phyloP scores from a whole-genome alignment of 345 rosid genomes.

The Pugionium dolabratum region DNA sequence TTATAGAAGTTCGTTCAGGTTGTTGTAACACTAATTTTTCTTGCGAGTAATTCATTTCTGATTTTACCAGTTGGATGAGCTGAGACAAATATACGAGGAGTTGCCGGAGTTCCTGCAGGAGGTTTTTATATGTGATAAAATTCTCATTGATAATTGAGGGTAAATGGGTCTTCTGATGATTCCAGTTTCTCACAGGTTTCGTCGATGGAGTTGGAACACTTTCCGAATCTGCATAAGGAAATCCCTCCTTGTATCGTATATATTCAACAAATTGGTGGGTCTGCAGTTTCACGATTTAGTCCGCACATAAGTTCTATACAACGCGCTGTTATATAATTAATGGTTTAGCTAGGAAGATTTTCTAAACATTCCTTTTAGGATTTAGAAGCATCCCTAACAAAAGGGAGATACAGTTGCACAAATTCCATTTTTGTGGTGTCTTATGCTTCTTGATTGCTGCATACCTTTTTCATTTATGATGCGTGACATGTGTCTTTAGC shows the following conservation, averaged over 20 bases:
- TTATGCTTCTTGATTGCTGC: conserved; percentile 27
- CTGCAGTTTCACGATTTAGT: conserved; percentile 18
- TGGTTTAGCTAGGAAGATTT: conserved; percentile 10
- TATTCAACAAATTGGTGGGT: conserved; percentile 87
- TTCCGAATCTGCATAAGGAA: conserved; percentile 58
- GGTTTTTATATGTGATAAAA: conserved; percentile 49
- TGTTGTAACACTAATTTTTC: background rate
- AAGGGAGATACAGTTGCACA: conserved; percentile 18
- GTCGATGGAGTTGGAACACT: conserved; percentile 63
- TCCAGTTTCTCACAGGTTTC: conserved; percentile 58
- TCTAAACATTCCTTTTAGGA: conserved; percentile 1
- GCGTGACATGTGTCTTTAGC: background rate
- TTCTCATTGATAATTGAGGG: conserved; percentile 23
- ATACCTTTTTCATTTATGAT: conserved; percentile 23
- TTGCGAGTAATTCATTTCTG: conserved; percentile 21
- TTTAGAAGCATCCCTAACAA: conserved; percentile 2
- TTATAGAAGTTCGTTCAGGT: conserved; percentile 18
- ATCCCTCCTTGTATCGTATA: conserved; percentile 72
- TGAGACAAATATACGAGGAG: conserved; percentile 92
- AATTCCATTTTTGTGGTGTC: conserved; percentile 17
- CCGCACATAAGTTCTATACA: conserved; percentile 4
- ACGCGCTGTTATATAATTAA: background rate
- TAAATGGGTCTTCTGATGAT: conserved; percentile 24
- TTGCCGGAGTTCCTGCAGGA: conserved; percentile 85
- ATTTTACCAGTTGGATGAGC: conserved; percentile 75